These are phyloP conservation scores for Chrysosporium keratinophilum DNA, from an alignment of 2,329 filamentous ascomycete species.

Conservation along the genomic window DNA sequence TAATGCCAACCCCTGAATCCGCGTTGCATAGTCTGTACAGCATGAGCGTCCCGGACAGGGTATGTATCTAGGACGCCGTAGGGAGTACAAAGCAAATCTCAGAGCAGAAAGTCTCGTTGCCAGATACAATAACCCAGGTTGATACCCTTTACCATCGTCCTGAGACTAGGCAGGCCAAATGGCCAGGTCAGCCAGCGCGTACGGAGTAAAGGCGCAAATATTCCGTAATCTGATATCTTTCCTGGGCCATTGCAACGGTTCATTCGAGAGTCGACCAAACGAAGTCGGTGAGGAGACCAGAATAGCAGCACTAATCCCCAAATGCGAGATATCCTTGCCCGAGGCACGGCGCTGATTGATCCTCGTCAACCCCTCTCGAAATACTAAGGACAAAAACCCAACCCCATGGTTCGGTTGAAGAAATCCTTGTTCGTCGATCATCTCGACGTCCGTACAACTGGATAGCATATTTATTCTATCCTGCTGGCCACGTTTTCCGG, in stretches of 20 bases:
- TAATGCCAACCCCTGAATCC: background rate
- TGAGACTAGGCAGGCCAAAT: background rate
- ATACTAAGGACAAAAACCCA: slow-evolving; percentile 2
- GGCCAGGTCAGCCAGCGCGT: background rate
- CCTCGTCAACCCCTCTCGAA: slow-evolving; percentile 1
- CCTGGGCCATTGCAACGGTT: background rate
- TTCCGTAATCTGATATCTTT: no score
- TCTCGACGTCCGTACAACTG: background rate
- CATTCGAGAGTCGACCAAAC: background rate
- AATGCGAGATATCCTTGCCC: slow-evolving; percentile 4
- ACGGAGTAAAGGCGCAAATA: no score
- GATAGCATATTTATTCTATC: slow-evolving; percentile 1
- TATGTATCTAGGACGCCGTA: background rate
- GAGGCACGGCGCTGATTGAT: background rate
- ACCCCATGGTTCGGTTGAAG: slow-evolving; percentile 8
- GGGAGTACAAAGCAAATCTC: background rate
- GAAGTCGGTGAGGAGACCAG: background rate
- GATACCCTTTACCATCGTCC: background rate
- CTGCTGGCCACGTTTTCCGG: background rate
- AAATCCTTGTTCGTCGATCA: slow-evolving; percentile 9
- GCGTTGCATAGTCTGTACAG: background rate
- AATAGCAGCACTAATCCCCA: background rate
- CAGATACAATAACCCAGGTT: background rate
- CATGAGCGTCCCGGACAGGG: background rate
- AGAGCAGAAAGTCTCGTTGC: background rate